phyloP scores from a whole-genome alignment of 176 grass and related monocot species.

The Zoysia japonica region DNA sequence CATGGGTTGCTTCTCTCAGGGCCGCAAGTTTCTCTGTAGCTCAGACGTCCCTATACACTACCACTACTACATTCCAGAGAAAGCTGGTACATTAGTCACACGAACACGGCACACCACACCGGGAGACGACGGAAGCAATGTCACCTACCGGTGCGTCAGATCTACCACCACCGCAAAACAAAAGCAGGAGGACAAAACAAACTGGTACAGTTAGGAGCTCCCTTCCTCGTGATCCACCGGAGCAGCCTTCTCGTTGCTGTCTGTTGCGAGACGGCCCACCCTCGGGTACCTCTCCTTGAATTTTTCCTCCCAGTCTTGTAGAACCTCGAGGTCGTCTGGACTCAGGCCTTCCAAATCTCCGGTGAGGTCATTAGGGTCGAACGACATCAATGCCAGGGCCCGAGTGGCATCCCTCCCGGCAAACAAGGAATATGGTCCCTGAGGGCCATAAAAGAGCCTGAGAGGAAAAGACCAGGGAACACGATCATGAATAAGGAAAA shows the following conservation, averaged over 20 bases:
- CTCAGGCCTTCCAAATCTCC: conserved; percentile 73
- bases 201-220: conserved; percentile 20
- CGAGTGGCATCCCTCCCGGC: conserved; percentile 78
- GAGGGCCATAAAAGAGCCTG: conserved; percentile 93
- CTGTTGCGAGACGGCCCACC: conserved; percentile 60
- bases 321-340: conserved; percentile 69
- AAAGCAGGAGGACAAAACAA: conserved; percentile 2
- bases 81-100: neutral
- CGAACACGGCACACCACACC: neutral
- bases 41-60: neutral
- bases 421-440: conserved; percentile 87
- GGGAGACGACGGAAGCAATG: neutral
- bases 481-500: conserved; percentile 29
- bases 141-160: conserved; percentile 35
- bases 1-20: conserved; percentile 2
- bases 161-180: conserved; percentile 29
- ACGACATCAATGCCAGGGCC: conserved; percentile 93
- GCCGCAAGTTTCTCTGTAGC: neutral
- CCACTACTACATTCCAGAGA: neutral
- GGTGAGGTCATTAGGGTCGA: conserved; percentile 77
- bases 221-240: conserved; percentile 22
- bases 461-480: conserved; percentile 26
- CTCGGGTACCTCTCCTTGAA: conserved; percentile 81
- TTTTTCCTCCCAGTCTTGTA: conserved; percentile 91
- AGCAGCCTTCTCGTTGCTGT: neutral